Conservation (phyloP, 805 yeast genomes). For the Saccharomyces kudriavzevii region DNA sequence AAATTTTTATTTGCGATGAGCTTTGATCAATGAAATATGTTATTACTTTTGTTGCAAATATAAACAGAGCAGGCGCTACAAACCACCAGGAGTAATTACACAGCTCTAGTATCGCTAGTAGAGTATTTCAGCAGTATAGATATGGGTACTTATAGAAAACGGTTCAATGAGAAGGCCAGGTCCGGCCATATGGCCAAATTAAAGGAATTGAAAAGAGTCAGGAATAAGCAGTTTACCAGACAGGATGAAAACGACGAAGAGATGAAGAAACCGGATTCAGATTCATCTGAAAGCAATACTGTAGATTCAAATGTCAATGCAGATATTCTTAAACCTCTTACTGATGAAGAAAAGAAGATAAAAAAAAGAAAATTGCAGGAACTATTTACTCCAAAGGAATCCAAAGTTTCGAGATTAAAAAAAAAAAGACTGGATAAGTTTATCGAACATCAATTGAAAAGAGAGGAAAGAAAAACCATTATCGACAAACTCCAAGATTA, state of each 20-base stretch:
- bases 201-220: constrained; percentile 53
- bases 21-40: no score
- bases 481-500: constrained; percentile 61
- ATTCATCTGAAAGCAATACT: constrained; percentile 8
- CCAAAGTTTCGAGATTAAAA: constrained; percentile 64
- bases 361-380: constrained; percentile 60
- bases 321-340: constrained; percentile 53
- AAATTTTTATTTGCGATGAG: background rate
- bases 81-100: background rate
- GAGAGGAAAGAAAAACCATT: constrained; percentile 78
- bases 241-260: constrained; percentile 37
- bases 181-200: constrained; percentile 77
- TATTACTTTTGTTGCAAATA: no score
- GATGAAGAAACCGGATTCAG: constrained; percentile 14
- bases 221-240: constrained; percentile 61
- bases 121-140: background rate
- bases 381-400: constrained; percentile 51
- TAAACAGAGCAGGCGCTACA: background rate
- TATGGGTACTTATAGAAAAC: constrained; percentile 76
- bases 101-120: background rate
- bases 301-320: constrained; percentile 45
- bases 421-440: constrained; percentile 81
- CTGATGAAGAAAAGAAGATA: constrained; percentile 52
- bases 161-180: constrained; percentile 82
- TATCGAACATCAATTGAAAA: constrained; percentile 78